Evolutionary conservation across 2,329 filamentous ascomycete species (phyloP).

Genomic region (Aspergillus sojae): DNA sequence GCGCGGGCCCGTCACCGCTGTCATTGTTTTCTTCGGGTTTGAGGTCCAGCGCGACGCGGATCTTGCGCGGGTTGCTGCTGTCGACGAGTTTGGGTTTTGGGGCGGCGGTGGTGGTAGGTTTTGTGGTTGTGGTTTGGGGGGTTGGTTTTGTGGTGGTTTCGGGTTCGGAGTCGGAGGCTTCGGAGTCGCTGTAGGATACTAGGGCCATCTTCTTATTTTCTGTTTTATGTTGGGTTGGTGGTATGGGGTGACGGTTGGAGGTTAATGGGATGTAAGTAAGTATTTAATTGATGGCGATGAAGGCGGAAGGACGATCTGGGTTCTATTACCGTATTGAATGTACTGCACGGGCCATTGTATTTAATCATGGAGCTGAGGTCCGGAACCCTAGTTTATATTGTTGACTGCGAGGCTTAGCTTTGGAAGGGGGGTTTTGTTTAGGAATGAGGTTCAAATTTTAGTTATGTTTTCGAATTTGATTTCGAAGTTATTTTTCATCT

Average conservation of each 20-base stretch:
- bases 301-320: neutral
- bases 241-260: neutral
- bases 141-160: conserved; percentile 28
- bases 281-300: neutral
- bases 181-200: conserved; percentile 82
- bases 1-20: conserved; percentile 60
- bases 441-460: no score
- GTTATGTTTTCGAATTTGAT: no score
- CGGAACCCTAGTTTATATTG: no score
- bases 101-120: conserved; percentile 31
- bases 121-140: conserved; percentile 27
- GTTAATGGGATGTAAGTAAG: neutral
- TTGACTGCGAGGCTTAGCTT: no score
- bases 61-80: conserved; percentile 78
- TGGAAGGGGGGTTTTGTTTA: no score
- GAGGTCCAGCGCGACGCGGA: conserved; percentile 72
- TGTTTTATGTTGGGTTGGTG: neutral
- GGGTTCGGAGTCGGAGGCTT: conserved; percentile 65
- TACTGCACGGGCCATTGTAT: neutral
- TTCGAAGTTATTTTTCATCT: no score
- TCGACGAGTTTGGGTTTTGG: conserved; percentile 72
- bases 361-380: neutral
- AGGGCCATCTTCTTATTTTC: conserved; percentile 64
- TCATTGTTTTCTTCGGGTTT: conserved; percentile 38
- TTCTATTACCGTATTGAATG: no score